phyloP scores from a whole-genome alignment of 805 yeast genomes.

The Metschnikowia kunwiensis region DNA sequence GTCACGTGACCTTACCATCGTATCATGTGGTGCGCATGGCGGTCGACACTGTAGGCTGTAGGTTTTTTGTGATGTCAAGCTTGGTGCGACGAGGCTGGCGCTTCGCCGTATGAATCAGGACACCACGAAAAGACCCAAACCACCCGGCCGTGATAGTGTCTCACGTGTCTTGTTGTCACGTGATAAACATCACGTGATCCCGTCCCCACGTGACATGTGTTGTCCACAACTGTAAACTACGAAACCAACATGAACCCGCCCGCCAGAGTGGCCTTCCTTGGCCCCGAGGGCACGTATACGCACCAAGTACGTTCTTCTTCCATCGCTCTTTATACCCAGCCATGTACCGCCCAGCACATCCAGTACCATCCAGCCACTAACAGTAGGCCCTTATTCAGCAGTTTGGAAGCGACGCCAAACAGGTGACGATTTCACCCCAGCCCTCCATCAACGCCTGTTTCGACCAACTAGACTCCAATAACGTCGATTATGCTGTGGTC shows the following conservation, averaged over 20 bases:
- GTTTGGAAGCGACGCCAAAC: slow-evolving; percentile 38
- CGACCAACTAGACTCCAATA: slow-evolving; percentile 39
- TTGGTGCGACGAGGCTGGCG: slow-evolving; percentile 9
- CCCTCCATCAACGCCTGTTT: slow-evolving; percentile 61
- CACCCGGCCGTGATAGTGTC: no score
- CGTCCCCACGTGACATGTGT: neutral
- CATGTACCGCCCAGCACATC: neutral
- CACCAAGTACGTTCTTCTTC: slow-evolving; percentile 57
- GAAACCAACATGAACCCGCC: slow-evolving; percentile 5
- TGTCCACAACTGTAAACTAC: no score
- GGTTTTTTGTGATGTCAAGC: no score
- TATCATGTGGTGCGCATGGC: no score
- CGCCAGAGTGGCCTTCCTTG: slow-evolving; percentile 65
- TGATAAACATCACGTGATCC: no score
- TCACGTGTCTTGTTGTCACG: no score
- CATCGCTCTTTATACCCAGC: neutral
- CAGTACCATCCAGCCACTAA: slow-evolving; percentile 7
- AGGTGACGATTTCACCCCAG: slow-evolving; percentile 34
- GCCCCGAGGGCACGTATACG: slow-evolving; percentile 91
- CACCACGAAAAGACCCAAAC: no score
- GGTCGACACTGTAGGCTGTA: no score
- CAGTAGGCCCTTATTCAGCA: slow-evolving; percentile 48
- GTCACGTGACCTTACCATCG: no score
- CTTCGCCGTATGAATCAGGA: slow-evolving; percentile 6
- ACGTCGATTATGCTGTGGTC: slow-evolving; percentile 68